Conservation (phyloP, 2,329 filamentous ascomycete genomes). For the Penicillium expansum region DNA sequence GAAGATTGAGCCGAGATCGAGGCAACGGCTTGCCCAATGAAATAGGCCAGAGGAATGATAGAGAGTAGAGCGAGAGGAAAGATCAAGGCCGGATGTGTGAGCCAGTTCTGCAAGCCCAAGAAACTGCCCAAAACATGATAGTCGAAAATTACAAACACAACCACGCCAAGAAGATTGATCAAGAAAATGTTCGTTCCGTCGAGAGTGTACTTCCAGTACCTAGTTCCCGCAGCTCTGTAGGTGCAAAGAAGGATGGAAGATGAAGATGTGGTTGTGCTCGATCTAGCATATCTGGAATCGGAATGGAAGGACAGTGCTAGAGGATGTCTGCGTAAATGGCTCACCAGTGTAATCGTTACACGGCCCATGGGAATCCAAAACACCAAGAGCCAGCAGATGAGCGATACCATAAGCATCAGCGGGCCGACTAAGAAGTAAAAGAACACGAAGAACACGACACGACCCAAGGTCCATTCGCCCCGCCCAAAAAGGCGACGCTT, state of each 20-base stretch:
- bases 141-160: constrained; percentile 93
- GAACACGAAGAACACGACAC: constrained; percentile 92
- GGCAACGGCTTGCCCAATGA: constrained; percentile 96
- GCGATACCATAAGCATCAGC: constrained; percentile 77
- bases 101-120: constrained; percentile 65
- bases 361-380: constrained; percentile 99
- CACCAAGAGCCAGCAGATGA: constrained; percentile 91
- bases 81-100: constrained; percentile 81
- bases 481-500: constrained; percentile 92
- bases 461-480: constrained; percentile 90
- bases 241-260: constrained; percentile 92
- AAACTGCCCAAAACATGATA: constrained; percentile 73
- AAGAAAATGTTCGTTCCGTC: constrained; percentile 99
- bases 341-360: constrained; percentile 82
- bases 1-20: constrained; percentile 98
- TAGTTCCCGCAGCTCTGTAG: constrained; percentile 87
- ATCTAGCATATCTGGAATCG: constrained; percentile 71
- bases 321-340: constrained; percentile 88
- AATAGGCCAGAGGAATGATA: constrained; percentile 95
- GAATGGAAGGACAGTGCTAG: constrained; percentile 91
- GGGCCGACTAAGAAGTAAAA: constrained; percentile 93
- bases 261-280: constrained; percentile 66
- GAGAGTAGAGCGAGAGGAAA: constrained; percentile 82
- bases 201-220: constrained; percentile 99
- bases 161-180: constrained; percentile 91